Evolutionary conservation across 1,284 basidiomycete genomes (phyloP).

Genomic region (Cutaneotrichosporon cavernicola): DNA sequence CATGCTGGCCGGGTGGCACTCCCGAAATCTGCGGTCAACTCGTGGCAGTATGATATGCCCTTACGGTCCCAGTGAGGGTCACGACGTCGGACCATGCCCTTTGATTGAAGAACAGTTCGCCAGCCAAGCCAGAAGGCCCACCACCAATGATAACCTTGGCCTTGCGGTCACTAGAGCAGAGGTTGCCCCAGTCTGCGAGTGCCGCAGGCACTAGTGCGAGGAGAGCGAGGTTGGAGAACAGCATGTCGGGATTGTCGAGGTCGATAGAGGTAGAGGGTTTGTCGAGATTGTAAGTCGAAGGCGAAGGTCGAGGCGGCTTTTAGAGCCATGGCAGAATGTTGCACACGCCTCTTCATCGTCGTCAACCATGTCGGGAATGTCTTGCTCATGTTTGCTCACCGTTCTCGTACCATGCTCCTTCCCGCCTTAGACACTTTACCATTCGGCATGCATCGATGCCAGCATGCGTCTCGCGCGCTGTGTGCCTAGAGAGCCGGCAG

Average conservation of each 20-base stretch:
- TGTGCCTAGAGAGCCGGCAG: neutral
- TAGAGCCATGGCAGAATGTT: neutral
- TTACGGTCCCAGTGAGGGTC: neutral
- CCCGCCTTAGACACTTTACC: neutral
- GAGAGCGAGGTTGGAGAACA: slow-evolving; percentile 3
- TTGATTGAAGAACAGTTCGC: neutral
- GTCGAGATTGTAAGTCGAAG: neutral
- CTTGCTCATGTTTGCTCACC: neutral
- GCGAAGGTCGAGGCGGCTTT: neutral
- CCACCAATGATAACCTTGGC: neutral
- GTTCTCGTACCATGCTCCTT: neutral
- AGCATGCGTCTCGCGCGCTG: neutral
- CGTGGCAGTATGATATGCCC: neutral
- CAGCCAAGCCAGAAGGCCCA: neutral
- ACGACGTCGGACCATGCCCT: neutral
- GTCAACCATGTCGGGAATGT: neutral
- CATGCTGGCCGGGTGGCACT: slow-evolving; percentile 17
- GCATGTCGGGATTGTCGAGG: neutral
- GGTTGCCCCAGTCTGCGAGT: neutral
- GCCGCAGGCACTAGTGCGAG: slow-evolving; percentile 1
- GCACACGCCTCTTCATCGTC: neutral
- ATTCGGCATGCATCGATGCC: neutral
- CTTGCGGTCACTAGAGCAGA: slow-evolving; percentile 5
- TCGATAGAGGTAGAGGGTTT: neutral
- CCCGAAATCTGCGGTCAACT: slow-evolving; percentile 17